Conservation (phyloP, 805 yeast species). For the Candida sanyiensis region DNA sequence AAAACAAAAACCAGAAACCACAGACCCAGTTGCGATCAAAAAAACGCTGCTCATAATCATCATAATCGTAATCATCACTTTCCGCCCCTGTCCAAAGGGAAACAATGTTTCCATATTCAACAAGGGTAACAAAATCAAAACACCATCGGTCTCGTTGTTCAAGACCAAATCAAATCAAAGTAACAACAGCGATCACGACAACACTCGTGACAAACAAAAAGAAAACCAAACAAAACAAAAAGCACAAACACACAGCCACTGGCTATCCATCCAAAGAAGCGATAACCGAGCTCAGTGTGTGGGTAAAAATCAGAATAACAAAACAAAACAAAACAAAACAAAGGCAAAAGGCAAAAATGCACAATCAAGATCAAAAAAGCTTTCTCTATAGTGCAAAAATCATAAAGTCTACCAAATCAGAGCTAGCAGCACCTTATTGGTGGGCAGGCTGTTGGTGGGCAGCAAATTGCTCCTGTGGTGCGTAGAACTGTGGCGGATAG, state of each 20-base stretch:
- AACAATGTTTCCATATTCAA: not conserved
- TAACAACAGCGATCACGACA: not conserved
- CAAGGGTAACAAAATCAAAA: conserved; percentile 3
- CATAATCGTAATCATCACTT: conserved; percentile 2
- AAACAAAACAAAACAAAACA: not conserved
- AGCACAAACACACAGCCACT: not conserved
- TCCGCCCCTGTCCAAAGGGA: not conserved
- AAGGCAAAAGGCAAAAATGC: not conserved
- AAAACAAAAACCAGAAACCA: conserved; percentile 2
- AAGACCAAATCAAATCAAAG: not conserved
- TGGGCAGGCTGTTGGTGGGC: conserved; percentile 13
- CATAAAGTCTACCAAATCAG: not conserved
- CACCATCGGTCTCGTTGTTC: not conserved
- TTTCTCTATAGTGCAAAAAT: not conserved
- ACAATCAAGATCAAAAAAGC: not conserved
- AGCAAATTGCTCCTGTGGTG: conserved; percentile 12
- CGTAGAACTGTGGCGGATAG: conserved; percentile 15
- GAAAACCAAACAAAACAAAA: not conserved
- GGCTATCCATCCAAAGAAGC: too few species aligned
- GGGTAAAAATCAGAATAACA: not conserved
- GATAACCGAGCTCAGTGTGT: too few species aligned
- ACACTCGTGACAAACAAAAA: not conserved
- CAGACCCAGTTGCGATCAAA: not conserved
- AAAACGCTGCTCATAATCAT: conserved; percentile 1
- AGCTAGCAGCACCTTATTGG: conserved; percentile 6